Conservation (phyloP, 2,329 filamentous ascomycete species). For the Diaporthe sp. region DNA sequence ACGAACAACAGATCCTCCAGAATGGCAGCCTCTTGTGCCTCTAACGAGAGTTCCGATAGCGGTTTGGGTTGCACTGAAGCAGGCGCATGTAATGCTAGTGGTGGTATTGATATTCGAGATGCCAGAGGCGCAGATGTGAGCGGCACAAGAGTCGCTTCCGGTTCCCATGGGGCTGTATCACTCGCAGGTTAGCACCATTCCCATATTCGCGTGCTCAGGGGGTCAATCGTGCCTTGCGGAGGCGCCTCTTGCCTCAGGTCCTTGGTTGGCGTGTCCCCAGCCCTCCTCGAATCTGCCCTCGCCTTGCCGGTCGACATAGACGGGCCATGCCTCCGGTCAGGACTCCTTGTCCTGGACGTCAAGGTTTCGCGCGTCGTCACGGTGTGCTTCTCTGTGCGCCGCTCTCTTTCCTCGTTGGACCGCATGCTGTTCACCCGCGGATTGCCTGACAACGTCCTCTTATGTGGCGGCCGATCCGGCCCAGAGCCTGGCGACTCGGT, state of each 20-base stretch:
- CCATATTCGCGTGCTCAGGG: constrained; percentile 6
- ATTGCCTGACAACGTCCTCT: constrained; percentile 69
- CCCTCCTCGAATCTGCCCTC: constrained; percentile 54
- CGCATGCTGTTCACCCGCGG: constrained; percentile 63
- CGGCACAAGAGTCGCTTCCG: constrained; percentile 79
- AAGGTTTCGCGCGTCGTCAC: constrained; percentile 74
- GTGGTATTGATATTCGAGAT: constrained; percentile 66
- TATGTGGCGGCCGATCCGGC: constrained; percentile 56
- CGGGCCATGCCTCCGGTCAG: constrained; percentile 58
- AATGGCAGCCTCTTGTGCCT: constrained; percentile 87
- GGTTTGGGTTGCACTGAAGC: constrained; percentile 74
- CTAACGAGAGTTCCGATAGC: constrained; percentile 78
- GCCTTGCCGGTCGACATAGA: constrained; percentile 52
- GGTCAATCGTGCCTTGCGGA: constrained; percentile 59
- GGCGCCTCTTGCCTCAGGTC: constrained; percentile 60
- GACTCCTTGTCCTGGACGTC: constrained; percentile 70
- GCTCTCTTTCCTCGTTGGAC: constrained; percentile 65
- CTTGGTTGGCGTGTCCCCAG: constrained; percentile 58
- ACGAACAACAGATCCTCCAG: constrained; percentile 93
- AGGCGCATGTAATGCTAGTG: constrained; percentile 81
- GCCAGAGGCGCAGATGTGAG: constrained; percentile 80
- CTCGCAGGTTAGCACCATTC: constrained; percentile 45
- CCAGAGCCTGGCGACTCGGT: constrained; percentile 32
- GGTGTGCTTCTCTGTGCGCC: constrained; percentile 68
- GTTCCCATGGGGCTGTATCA: constrained; percentile 75